A percentile compares a stretch with the other conserved stretches of the same genome.
Conservation (phyloP, 2,329 filamentous ascomycete species). For the Xylariaceae sp. region DNA sequence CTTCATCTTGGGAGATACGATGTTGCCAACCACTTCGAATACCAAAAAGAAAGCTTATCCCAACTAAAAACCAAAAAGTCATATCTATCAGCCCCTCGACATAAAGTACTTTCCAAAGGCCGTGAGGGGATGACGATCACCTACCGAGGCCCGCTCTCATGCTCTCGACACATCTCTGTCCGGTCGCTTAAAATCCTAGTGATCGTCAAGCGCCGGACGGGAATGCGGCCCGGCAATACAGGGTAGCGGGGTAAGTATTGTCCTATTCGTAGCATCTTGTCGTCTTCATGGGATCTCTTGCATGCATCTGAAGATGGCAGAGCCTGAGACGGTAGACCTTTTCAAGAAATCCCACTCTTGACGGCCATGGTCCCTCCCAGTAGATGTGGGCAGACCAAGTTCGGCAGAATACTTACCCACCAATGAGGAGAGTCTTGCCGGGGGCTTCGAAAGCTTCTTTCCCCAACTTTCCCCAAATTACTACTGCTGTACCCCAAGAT, state of each 20-base stretch:
- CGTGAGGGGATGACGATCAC: constrained; percentile 11
- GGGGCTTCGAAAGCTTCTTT: not conserved
- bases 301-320: constrained; percentile 10
- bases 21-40: too few relatives aligned
- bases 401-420: constrained; percentile 27
- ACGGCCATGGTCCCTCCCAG: not conserved
- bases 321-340: too few relatives aligned
- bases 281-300: too few relatives aligned
- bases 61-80: too few relatives aligned
- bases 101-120: not conserved
- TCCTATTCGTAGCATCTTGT: too few relatives aligned
- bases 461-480: constrained; percentile 16
- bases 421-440: constrained; percentile 22
- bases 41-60: too few relatives aligned
- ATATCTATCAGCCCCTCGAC: too few relatives aligned
- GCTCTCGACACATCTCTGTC: constrained; percentile 14
- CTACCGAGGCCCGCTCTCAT: constrained; percentile 10
- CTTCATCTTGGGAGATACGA: constrained; percentile 40
- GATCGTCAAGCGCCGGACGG: too few relatives aligned
- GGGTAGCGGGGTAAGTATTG: too few relatives aligned
- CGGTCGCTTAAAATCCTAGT: too few relatives aligned
- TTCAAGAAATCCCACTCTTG: too few relatives aligned
- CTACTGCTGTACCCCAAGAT: constrained; percentile 7
- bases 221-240: constrained; percentile 22
- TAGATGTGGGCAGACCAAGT: constrained; percentile 1